A percentile compares a stretch with the other conserved stretches of the same genome.
These are phyloP conservation scores for Didymella segeticola DNA, from an alignment of 2,329 filamentous ascomycete species.

Conservation along the genomic window DNA sequence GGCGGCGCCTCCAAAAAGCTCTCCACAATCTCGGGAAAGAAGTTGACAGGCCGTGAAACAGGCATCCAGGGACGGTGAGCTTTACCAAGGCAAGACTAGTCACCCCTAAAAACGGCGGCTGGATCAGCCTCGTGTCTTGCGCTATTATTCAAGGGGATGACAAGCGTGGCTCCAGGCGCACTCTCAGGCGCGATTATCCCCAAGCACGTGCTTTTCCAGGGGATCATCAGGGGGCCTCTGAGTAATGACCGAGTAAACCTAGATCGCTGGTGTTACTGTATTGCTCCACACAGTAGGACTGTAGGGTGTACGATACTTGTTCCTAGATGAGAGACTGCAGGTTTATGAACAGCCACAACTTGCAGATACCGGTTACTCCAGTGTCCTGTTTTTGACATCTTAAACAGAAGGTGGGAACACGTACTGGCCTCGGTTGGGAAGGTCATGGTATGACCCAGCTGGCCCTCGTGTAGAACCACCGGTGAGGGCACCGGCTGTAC, in stretches of 20 bases:
- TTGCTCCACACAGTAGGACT: no score
- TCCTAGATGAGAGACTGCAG: no score
- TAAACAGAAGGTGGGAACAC: background rate
- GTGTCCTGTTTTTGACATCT: background rate
- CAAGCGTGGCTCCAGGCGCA: constrained; percentile 3
- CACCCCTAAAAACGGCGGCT: background rate
- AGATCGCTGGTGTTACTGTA: background rate
- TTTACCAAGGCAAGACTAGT: background rate
- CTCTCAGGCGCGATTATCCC: background rate
- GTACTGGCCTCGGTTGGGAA: background rate
- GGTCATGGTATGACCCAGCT: background rate
- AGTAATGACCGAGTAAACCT: background rate
- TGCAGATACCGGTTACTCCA: no score
- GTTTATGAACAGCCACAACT: no score
- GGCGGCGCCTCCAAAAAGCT: constrained; percentile 8
- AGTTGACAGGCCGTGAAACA: no score
- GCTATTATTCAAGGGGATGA: constrained; percentile 13
- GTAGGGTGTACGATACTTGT: background rate
- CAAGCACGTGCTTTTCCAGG: constrained; percentile 14
- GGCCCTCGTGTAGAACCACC: background rate
- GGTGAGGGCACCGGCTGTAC: constrained; percentile 1
- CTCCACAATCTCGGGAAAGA: constrained; percentile 15
- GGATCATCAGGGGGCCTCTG: constrained; percentile 1
- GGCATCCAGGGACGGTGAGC: background rate
- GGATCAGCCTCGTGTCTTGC: constrained; percentile 4